Evolutionary conservation across 2,329 filamentous ascomycete genomes (phyloP), one percentile per base, ranked within the genome.

Genomic region (Beauveria caledonica): DNA sequence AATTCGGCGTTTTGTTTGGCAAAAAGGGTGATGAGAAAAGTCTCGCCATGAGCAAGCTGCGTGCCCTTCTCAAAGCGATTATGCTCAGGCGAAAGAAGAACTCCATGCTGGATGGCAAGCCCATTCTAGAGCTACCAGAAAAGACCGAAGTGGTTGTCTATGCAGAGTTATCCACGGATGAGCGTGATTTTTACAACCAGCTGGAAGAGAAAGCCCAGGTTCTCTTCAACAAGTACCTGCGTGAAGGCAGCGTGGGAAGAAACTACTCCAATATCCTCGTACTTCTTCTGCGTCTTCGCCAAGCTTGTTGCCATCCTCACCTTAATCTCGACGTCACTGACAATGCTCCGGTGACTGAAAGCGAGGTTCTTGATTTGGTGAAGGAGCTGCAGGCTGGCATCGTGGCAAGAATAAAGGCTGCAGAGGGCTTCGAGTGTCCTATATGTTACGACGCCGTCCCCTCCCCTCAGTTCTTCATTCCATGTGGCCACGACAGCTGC

Each of bases 401-500:
- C 13, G 78, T 95, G 19, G 68, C 76, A n/a, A 84, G 90, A 7
- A 80, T 94, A 68, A 88, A 77, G 65, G 70, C 68, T 1, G 70
- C 72, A 1, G 78, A 85, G 1, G 81, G 78, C 2, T 90, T 93
- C 54, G 87, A 92, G 69, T 96, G 92, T 68, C 89, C 89, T 0
- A 86, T 94, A 21, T 96, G 92, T 70, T 86, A 89, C 62, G 92
- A 96, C 67, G 85, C 79, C 2, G 84, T 87, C 7, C 78, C 82
- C 15, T 92, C 92, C 63, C 89, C 90, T 0, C 83, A 83, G 3
- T 89, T 96, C 64, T 87, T 92, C 71, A 79, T 90, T 56, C 90
- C 90, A 1, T 96, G 92, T 68, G 92, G 92, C 2, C 92, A 96
- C 68, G 84, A 87, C 62, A 85, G 86, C 25, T 96, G 92, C 72